Evolutionary conservation across 805 yeast genomes (phyloP), one percentile per base, ranked within the genome.

Genomic region (Ascoidea asiatica): DNA sequence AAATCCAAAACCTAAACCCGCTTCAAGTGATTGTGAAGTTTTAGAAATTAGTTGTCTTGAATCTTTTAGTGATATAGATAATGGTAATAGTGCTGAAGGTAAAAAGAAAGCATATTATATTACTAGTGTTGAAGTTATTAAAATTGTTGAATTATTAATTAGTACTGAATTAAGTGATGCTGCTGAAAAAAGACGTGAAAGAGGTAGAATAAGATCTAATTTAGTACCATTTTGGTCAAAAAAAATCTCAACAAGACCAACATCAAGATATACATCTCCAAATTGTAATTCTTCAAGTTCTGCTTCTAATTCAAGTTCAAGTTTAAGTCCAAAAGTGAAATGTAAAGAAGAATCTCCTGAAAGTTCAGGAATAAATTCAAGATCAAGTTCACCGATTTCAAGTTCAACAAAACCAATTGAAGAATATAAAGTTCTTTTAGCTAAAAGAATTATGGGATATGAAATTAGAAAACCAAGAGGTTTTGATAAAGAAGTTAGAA

Each of bases 141-240:
- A 72, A 57, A 72, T 79, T 50, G 80, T 79, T 23, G 84, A 79
- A 58, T 56, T 77, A 43, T 56, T 79, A 40, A 75, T 79, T 49
- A 79, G 80, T 5, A 64, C 71, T 2, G 67, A 67, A 46, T 54
- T 57, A 33, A 60, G 59, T 44, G 71, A 71, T 45, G 66, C 74
- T 4, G 65, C 64, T 5, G 79, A 72, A 45, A 68, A 76, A 48
- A 68, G 85, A 48, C 67, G 73, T 47, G 84, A 78, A 54, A 57
- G 82, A 41, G 84, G 84, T n/a, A 62, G 85, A 46, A 73, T 79
- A 39, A 64, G 85, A 58, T 73, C 79, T 40, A 78, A 79, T 52
- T 62, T 79, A 59, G 80, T 77, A 45, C 81, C 81, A 4, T 78
- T 75, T 55, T 79, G 84, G 84, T 69, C 75, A 21, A 73, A 72